These are phyloP conservation scores for Dactylonectria macrodidyma DNA, from an alignment of 2,329 filamentous ascomycete genomes.

Conservation along the genomic window DNA sequence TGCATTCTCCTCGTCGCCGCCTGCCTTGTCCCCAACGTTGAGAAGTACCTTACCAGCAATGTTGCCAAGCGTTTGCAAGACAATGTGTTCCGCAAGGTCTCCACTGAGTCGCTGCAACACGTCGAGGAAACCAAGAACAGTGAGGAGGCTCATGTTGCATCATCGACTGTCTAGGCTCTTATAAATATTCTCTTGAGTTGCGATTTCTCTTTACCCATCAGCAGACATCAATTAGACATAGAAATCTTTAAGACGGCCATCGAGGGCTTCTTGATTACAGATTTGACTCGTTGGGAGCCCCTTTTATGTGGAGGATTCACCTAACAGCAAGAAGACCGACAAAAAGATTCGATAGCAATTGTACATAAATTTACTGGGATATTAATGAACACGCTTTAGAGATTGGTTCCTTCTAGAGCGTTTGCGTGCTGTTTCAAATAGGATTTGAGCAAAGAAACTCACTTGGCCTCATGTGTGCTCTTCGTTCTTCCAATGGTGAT, in stretches of 20 bases:
- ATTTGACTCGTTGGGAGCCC: background rate
- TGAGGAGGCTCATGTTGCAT: background rate
- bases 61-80: slow-evolving; percentile 60
- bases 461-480: background rate
- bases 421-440: background rate
- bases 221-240: background rate
- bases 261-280: background rate
- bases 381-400: slow-evolving; percentile 8
- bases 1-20: slow-evolving; percentile 56
- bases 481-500: background rate
- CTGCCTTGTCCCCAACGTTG: slow-evolving; percentile 58
- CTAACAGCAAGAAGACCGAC: background rate
- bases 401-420: background rate
- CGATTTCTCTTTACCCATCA: background rate
- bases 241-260: background rate
- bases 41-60: slow-evolving; percentile 59
- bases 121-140: slow-evolving; percentile 1
- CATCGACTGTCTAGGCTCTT: background rate
- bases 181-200: background rate
- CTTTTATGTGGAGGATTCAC: background rate
- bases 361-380: background rate
- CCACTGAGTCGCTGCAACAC: slow-evolving; percentile 15
- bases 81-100: slow-evolving; percentile 27
- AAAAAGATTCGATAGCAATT: background rate
- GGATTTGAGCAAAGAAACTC: background rate